Base-by-base conservation (phyloP, 2,329 filamentous ascomycete genomes). In the Lachnellula suecica region DNA sequence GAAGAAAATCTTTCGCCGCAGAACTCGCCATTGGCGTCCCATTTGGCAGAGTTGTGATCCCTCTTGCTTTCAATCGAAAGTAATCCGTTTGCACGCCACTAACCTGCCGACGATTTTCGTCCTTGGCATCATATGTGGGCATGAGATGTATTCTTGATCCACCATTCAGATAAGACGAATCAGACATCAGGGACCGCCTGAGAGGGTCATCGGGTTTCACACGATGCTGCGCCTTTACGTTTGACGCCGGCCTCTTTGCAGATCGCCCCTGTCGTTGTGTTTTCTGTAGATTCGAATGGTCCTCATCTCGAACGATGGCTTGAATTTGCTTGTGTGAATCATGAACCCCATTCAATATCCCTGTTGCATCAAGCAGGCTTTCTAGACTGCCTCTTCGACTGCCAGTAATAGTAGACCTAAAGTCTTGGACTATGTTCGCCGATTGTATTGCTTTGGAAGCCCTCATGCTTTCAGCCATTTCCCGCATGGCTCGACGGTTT, bases 11-110 rank as follows among this genome's bases (percentile, higher is more conserved):
- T 5, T 56, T 62, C 11, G 62, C 63, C 4, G 58, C 67, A 15
- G 66, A 63, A 24, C 34, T 62, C 19, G 67, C 66, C 35, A 68
- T 52, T 35, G 66, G 61, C 9, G 59, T 60, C 11, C 66, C 66
- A 47, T 65, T 52, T 11, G 59, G 60, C 17, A 68, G 54, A 24
- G 65, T 69, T 2, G 51, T 54, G 8, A 70, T 67, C 2, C 67
- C 67, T 40, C 67, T 59, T 10, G 67, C 67, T 57, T 70, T 69
- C 13, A 70, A 53, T 19, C 67, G 61, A 47, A 69, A 70, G 48
- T 70, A 70, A 50, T 70, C 67, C 3, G 66, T 68, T 34, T 66
- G 57, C 5, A 69, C 66, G 4, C 67, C 67, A 49, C 63, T 70
- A 7, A 59, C 41, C 44, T 64, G 63, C 22, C 51, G 56, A 19